Evolutionary conservation across 129 eudicot species (phyloP).

Genomic region (Artemisia argyi): DNA sequence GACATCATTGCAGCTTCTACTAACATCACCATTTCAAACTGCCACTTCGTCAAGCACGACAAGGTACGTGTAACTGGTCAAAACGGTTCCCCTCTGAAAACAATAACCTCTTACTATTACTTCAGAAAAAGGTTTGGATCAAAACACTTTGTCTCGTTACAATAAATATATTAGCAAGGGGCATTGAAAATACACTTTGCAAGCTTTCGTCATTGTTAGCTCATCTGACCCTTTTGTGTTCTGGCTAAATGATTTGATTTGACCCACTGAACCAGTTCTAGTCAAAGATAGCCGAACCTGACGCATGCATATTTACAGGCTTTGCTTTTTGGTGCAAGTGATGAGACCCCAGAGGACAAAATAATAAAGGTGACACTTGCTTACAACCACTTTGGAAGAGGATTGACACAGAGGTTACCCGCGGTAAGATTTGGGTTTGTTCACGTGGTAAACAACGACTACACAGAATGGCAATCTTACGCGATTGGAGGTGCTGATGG

Average conservation of each 20-base stretch:
- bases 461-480: constrained; percentile 48
- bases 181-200: too few species aligned
- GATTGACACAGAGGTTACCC: constrained; percentile 46
- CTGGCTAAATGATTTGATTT: neutral
- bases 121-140: too few species aligned
- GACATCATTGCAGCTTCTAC: constrained; percentile 47
- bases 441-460: constrained; percentile 53
- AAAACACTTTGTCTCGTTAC: too few species aligned
- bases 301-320: constrained; percentile 20
- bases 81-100: too few species aligned
- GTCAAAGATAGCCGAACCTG: neutral
- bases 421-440: constrained; percentile 42
- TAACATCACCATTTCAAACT: constrained; percentile 47
- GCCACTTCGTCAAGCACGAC: constrained; percentile 51
- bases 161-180: too few species aligned
- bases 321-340: constrained; percentile 54
- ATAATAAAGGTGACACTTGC: constrained; percentile 48
- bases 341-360: constrained; percentile 29
- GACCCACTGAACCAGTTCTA: too few species aligned
- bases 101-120: too few species aligned
- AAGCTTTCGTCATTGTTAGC: too few species aligned
- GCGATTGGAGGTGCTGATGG: constrained; percentile 48
- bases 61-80: constrained; percentile 22
- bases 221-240: neutral
- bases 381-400: constrained; percentile 54